These are phyloP conservation scores for Penicillium mononematosum DNA, from an alignment of 495 filamentous ascomycete species.

Conservation along the genomic window DNA sequence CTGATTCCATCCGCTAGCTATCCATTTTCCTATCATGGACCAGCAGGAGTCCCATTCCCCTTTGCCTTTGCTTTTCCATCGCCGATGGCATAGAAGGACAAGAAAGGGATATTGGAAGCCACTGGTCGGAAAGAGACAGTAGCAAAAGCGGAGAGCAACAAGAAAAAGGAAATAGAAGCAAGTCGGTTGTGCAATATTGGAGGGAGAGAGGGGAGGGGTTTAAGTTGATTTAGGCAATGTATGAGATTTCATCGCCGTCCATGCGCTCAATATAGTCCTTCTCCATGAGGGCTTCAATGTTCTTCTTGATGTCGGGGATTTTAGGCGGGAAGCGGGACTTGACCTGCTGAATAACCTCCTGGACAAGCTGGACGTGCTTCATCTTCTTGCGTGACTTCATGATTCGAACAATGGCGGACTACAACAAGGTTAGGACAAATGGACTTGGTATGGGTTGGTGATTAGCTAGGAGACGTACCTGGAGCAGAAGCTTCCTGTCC, in stretches of 20 bases:
- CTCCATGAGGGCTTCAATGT: slow-evolving; percentile 97
- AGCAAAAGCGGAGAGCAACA: slow-evolving; percentile 17
- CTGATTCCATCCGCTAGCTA: slow-evolving; percentile 16
- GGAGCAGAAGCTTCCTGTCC: slow-evolving; percentile 91
- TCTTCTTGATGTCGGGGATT: slow-evolving; percentile 96
- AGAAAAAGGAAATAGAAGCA: slow-evolving; percentile 11
- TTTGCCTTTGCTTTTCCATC: not conserved
- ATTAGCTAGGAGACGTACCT: slow-evolving; percentile 61
- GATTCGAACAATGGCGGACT: slow-evolving; percentile 98
- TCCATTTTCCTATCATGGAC: not conserved
- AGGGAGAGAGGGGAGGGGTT: slow-evolving; percentile 5
- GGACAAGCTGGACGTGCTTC: slow-evolving; percentile 91
- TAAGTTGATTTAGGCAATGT: slow-evolving; percentile 62
- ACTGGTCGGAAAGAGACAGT: not conserved
- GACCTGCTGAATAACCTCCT: slow-evolving; percentile 94
- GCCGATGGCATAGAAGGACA: not conserved
- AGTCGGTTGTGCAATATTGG: slow-evolving; percentile 1
- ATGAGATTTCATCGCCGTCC: slow-evolving; percentile 91
- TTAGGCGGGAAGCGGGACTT: slow-evolving; percentile 91
- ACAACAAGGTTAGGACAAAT: slow-evolving; percentile 24
- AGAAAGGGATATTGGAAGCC: not conserved
- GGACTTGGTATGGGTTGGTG: not conserved
- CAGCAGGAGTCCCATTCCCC: not conserved
- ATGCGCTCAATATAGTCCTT: slow-evolving; percentile 98
- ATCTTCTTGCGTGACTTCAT: slow-evolving; percentile 99